Evolutionary conservation across 495 filamentous ascomycete genomes (phyloP).

Genomic region (Penicillium robsamsonii): DNA sequence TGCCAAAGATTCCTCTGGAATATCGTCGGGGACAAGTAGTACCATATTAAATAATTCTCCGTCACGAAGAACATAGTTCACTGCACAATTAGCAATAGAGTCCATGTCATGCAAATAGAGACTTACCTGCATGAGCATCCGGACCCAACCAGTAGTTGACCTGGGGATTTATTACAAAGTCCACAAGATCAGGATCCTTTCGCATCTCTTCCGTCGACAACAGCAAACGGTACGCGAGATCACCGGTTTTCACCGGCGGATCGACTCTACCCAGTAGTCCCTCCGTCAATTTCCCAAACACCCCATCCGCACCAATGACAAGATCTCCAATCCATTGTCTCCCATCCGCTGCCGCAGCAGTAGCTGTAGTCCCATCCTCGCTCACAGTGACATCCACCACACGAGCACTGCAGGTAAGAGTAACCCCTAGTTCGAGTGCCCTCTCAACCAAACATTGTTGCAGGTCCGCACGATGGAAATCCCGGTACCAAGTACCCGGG

Average conservation of each 20-base stretch:
- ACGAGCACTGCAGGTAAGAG: constrained; percentile 43
- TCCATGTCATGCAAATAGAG: neutral
- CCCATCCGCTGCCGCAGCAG: constrained; percentile 29
- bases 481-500: constrained; percentile 55
- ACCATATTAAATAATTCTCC: constrained; percentile 68
- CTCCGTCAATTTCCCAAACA: constrained; percentile 48
- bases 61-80: constrained; percentile 60
- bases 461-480: constrained; percentile 59
- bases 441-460: constrained; percentile 52
- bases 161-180: constrained; percentile 49
- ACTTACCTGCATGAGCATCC: constrained; percentile 51
- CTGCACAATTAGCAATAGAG: constrained; percentile 21
- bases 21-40: constrained; percentile 65
- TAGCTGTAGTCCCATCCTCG: constrained; percentile 24
- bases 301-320: constrained; percentile 58
- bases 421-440: constrained; percentile 51
- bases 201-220: constrained; percentile 45
- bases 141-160: constrained; percentile 75
- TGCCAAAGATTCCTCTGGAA: constrained; percentile 49
- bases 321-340: constrained; percentile 48
- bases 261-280: constrained; percentile 35
- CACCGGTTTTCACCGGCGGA: constrained; percentile 57
- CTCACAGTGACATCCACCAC: constrained; percentile 40
- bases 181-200: constrained; percentile 53
- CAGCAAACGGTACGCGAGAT: constrained; percentile 65